Percentiles rank a stretch among this genome's conserved stretches.
These are phyloP conservation scores for Suillus discolor DNA, from an alignment of 768 basidiomycete genomes.

Conservation along the genomic window DNA sequence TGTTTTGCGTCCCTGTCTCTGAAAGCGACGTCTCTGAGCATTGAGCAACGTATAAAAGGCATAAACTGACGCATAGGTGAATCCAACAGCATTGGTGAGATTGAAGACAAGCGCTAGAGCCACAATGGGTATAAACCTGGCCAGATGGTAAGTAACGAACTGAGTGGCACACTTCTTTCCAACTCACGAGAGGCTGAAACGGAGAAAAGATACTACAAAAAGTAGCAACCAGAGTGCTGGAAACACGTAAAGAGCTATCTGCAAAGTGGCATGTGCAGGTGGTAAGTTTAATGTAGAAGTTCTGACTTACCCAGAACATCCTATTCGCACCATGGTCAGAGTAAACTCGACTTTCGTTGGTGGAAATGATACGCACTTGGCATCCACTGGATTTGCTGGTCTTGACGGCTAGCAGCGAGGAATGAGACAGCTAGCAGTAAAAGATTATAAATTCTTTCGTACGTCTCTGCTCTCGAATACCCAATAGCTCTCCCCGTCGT, in stretches of 20 bases:
- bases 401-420: constrained; percentile 67
- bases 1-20: constrained; percentile 93
- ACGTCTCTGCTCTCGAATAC: constrained; percentile 98
- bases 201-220: constrained; percentile 85
- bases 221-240: constrained; percentile 87
- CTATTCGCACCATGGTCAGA: constrained; percentile 40
- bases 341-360: constrained; percentile 13
- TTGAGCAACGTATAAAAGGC: constrained; percentile 9
- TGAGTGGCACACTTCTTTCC: constrained; percentile 4
- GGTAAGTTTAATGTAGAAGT: constrained; percentile 17
- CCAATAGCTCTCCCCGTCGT: constrained; percentile 96
- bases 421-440: not conserved
- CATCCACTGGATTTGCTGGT: constrained; percentile 86
- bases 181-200: constrained; percentile 84
- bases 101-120: constrained; percentile 95
- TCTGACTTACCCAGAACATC: constrained; percentile 84
- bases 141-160: constrained; percentile 14
- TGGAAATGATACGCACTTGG: constrained; percentile 55
- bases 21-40: constrained; percentile 17
- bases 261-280: constrained; percentile 13
- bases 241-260: constrained; percentile 90
- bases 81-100: constrained; percentile 91
- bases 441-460: constrained; percentile 33
- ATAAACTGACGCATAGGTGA: constrained; percentile 84
- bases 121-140: constrained; percentile 93